phyloP scores from a whole-genome alignment of 495 filamentous ascomycete species.

The Penicillium ochrochloron region DNA sequence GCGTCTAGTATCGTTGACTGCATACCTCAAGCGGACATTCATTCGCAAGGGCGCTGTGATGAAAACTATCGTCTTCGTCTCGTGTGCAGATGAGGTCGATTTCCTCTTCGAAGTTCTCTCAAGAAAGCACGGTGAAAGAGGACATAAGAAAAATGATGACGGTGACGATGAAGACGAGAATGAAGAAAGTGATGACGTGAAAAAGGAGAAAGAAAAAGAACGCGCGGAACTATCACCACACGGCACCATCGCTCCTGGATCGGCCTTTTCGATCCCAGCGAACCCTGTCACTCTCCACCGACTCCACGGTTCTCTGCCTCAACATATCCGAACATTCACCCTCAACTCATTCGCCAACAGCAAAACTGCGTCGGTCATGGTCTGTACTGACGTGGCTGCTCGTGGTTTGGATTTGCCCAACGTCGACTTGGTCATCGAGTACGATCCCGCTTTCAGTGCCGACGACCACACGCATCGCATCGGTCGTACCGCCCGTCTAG shows the following conservation, averaged over 20 bases:
- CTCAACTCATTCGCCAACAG: constrained; percentile 73
- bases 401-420: constrained; percentile 93
- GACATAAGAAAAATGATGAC: constrained; percentile 32
- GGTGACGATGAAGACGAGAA: constrained; percentile 31
- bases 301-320: constrained; percentile 92
- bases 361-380: constrained; percentile 70
- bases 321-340: constrained; percentile 82
- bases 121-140: constrained; percentile 42
- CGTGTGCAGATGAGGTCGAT: constrained; percentile 94
- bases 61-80: constrained; percentile 95
- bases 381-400: constrained; percentile 94
- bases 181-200: constrained; percentile 28
- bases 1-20: constrained; percentile 82
- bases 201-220: constrained; percentile 27
- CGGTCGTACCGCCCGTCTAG: constrained; percentile 91
- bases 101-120: constrained; percentile 93
- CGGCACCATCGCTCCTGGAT: constrained; percentile 56
- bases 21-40: constrained; percentile 83
- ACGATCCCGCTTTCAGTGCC: constrained; percentile 88
- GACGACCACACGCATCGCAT: constrained; percentile 94
- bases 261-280: constrained; percentile 52
- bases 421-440: constrained; percentile 91
- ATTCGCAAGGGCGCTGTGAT: constrained; percentile 83
- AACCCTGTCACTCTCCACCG: constrained; percentile 74
- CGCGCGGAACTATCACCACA: constrained; percentile 33